Evolutionary conservation across 169 alveolate genomes (phyloP).

Genomic region (Eimeria maxima): DNA sequence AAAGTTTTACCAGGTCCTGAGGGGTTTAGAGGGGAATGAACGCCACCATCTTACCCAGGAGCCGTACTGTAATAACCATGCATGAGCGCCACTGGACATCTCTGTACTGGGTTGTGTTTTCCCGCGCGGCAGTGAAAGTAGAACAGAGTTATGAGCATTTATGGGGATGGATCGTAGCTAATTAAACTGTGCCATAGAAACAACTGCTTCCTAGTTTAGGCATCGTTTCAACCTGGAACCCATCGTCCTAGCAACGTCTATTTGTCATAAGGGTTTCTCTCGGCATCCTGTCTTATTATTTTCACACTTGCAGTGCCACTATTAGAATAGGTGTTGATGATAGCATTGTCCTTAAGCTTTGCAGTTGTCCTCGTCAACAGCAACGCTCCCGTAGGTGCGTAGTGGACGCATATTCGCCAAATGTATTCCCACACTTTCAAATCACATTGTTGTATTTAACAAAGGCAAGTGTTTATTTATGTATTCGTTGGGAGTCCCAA

Average conservation of each 20-base stretch:
- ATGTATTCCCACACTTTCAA: too few relatives aligned
- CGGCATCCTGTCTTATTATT: too few relatives aligned
- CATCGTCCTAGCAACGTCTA: not conserved
- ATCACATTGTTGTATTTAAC: too few relatives aligned
- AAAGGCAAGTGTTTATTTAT: too few relatives aligned
- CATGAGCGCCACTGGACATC: not conserved
- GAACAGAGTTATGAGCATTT: not conserved
- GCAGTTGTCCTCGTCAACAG: not conserved
- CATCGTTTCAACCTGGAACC: too few relatives aligned
- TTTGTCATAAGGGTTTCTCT: not conserved
- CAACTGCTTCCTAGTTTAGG: too few relatives aligned
- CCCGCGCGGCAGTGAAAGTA: not conserved
- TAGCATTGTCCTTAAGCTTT: not conserved
- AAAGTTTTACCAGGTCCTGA: not conserved
- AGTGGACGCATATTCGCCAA: too few relatives aligned
- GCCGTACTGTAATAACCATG: not conserved
- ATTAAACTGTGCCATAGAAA: not conserved
- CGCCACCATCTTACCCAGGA: not conserved
- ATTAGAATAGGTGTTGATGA: not conserved
- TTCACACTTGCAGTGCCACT: not conserved
- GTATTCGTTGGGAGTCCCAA: not conserved
- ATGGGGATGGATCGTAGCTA: not conserved
- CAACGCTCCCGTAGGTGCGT: not conserved
- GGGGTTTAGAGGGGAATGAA: not conserved
- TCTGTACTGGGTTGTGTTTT: not conserved